Evolutionary conservation across 148 eudicot species (phyloP).

Genomic region (Spergularia marina): DNA sequence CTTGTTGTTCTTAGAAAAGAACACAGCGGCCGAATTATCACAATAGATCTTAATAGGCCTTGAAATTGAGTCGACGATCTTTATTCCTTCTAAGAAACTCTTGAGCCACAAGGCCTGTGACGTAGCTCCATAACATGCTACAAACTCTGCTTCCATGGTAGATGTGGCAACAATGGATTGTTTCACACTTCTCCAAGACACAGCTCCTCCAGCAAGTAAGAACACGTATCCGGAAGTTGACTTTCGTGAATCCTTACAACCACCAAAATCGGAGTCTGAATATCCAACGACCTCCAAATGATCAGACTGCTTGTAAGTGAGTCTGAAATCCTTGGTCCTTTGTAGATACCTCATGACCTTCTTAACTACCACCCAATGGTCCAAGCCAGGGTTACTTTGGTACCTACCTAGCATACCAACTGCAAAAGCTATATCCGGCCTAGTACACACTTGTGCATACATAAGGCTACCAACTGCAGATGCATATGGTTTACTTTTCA

Average conservation of each 20-base stretch:
- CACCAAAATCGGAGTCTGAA: neutral
- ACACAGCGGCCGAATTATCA: neutral
- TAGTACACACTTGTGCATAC: slow-evolving; percentile 10
- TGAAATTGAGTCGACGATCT: neutral
- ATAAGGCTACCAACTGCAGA: neutral
- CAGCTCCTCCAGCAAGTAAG: neutral
- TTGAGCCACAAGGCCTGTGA: neutral
- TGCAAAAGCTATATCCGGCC: slow-evolving; percentile 1
- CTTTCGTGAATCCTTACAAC: neutral
- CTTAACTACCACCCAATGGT: neutral
- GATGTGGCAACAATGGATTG: neutral
- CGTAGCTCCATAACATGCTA: neutral
- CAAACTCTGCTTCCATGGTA: slow-evolving; percentile 8
- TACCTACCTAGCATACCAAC: slow-evolving; percentile 14
- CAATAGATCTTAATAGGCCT: slow-evolving; percentile 5
- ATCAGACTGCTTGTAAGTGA: slow-evolving; percentile 6
- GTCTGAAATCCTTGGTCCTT: slow-evolving; percentile 8
- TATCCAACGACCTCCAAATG: neutral
- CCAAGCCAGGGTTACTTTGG: slow-evolving; percentile 8
- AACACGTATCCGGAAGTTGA: neutral
- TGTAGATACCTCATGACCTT: slow-evolving; percentile 1
- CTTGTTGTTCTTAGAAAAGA: neutral
- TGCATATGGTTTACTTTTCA: neutral
- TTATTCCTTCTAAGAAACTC: neutral
- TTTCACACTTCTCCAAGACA: slow-evolving; percentile 4